phyloP scores from a whole-genome alignment of 208 protist genomes.

The Trichomonas gallinae region DNA sequence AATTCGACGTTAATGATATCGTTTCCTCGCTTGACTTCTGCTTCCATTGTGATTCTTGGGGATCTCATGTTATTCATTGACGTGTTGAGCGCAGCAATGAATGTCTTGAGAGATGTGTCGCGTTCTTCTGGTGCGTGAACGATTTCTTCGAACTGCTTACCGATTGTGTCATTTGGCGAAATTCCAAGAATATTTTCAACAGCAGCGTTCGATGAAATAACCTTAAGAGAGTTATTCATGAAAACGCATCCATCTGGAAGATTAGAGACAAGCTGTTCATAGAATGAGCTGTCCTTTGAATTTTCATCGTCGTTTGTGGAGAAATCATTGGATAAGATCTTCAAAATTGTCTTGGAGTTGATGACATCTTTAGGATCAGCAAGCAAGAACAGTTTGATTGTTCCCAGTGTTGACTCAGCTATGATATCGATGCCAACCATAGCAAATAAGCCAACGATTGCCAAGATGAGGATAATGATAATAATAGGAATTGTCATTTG shows the following conservation, averaged over 20 bases:
- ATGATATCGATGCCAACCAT: not conserved
- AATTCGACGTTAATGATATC: not conserved
- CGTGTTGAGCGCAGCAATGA: not conserved
- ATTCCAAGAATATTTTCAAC: not conserved
- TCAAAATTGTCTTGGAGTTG: not conserved
- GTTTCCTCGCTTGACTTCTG: not conserved
- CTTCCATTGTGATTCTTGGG: not conserved
- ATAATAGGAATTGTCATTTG: not conserved
- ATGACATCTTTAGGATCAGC: not conserved
- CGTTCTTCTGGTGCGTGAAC: not conserved
- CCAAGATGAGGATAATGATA: not conserved
- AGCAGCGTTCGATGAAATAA: not conserved
- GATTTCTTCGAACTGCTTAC: not conserved
- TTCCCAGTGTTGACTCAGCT: not conserved
- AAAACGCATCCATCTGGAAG: not conserved
- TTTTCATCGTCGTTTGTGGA: not conserved
- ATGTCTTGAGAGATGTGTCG: not conserved
- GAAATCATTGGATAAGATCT: constrained; percentile 6
- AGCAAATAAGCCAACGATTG: not conserved
- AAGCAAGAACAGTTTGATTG: not conserved
- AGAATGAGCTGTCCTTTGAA: not conserved
- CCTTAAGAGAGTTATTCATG: not conserved
- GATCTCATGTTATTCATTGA: not conserved
- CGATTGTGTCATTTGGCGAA: not conserved
- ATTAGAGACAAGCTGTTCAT: not conserved